Evolutionary conservation across 2,329 filamentous ascomycete species (phyloP).

Genomic region (Cercospora berteroae): DNA sequence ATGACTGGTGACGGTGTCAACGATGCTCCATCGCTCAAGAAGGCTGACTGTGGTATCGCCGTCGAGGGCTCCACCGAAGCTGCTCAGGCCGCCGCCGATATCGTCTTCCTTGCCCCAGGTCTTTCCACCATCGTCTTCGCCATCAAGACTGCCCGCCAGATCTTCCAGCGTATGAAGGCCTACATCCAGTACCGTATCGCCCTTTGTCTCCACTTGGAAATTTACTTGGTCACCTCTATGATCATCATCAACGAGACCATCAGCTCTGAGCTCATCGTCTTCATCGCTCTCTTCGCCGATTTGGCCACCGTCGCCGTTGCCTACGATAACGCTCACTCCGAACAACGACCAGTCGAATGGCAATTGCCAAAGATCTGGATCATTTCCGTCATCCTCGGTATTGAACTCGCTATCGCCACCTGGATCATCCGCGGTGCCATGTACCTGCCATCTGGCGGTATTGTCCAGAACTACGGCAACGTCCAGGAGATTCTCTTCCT

Average conservation of each 20-base stretch:
- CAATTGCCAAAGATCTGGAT: constrained; percentile 80
- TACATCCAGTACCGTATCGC: constrained; percentile 77
- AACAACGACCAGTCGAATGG: constrained; percentile 74
- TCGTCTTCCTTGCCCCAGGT: constrained; percentile 71
- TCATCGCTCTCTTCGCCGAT: constrained; percentile 77
- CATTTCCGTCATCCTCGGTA: constrained; percentile 67
- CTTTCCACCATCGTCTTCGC: constrained; percentile 69
- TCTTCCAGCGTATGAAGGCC: constrained; percentile 76
- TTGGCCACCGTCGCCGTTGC: constrained; percentile 75
- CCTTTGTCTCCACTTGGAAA: constrained; percentile 69
- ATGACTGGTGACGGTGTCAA: constrained; percentile 77
- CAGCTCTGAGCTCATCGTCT: constrained; percentile 70
- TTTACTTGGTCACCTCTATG: constrained; percentile 75
- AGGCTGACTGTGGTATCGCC: constrained; percentile 71
- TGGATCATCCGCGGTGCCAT: constrained; percentile 71
- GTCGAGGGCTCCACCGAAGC: constrained; percentile 71
- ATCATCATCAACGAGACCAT: constrained; percentile 78
- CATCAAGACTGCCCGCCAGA: constrained; percentile 72
- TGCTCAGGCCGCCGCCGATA: constrained; percentile 70
- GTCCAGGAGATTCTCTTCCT: constrained; percentile 67
- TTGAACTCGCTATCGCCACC: constrained; percentile 66
- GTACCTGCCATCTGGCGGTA: constrained; percentile 67
- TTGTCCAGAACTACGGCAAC: constrained; percentile 72
- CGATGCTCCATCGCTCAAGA: constrained; percentile 71
- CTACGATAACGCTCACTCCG: constrained; percentile 76